Conservation (phyloP, 768 basidiomycete species). For the Phaeolepiota aurea region DNA sequence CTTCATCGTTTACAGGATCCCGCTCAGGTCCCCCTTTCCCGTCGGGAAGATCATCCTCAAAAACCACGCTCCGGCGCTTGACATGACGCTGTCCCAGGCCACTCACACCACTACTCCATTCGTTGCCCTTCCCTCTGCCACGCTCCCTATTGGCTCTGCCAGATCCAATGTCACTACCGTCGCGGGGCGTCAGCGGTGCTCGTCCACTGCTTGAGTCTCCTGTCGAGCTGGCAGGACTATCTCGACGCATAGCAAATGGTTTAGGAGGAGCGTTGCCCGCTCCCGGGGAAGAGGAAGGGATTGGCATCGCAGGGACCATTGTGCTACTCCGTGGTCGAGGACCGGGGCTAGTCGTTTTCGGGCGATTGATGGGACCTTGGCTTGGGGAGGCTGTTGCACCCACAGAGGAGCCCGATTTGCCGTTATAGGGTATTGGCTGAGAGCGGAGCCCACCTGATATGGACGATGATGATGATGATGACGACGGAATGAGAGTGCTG, state of each 20-base stretch:
- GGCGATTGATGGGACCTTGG: not conserved
- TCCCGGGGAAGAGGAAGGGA: constrained; percentile 7
- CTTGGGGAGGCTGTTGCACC: not conserved
- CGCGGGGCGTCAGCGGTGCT: constrained; percentile 67
- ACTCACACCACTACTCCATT: constrained; percentile 25
- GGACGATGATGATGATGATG: constrained; percentile 14
- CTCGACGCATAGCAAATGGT: constrained; percentile 50
- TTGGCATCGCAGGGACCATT: constrained; percentile 23
- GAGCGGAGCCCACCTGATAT: not conserved
- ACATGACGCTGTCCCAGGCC: constrained; percentile 25
- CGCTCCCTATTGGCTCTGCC: constrained; percentile 11
- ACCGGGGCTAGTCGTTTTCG: not conserved
- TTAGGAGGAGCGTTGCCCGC: constrained; percentile 15
- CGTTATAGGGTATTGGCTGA: not conserved
- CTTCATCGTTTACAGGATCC: constrained; percentile 28
- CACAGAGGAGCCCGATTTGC: constrained; percentile 2
- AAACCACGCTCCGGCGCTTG: constrained; percentile 61
- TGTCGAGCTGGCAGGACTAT: constrained; percentile 79
- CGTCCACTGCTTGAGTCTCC: constrained; percentile 78
- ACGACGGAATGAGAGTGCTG: constrained; percentile 27
- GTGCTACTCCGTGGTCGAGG: constrained; percentile 31
- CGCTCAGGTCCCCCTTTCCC: constrained; percentile 8
- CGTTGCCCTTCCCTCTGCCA: constrained; percentile 11
- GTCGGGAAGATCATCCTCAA: constrained; percentile 41
- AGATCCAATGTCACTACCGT: constrained; percentile 58